Evolutionary conservation across 2,329 filamentous ascomycete species (phyloP).

Genomic region (Talaromyces atroroseus): DNA sequence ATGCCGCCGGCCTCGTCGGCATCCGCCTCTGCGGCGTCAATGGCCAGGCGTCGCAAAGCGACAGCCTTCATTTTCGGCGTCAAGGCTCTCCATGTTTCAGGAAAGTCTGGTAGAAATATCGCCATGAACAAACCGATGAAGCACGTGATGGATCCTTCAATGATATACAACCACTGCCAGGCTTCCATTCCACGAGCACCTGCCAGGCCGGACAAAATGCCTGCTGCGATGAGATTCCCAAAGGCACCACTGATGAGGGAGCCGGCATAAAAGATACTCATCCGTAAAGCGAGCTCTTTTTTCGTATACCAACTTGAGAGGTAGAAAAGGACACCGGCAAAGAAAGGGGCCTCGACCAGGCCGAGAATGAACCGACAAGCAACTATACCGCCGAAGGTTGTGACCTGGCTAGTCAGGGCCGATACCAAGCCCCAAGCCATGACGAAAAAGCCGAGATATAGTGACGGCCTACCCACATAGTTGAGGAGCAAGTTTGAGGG

Average conservation of each 20-base stretch:
- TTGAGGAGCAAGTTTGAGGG: constrained; percentile 44
- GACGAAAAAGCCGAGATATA: constrained; percentile 43
- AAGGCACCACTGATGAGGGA: constrained; percentile 48
- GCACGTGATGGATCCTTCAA: constrained; percentile 34
- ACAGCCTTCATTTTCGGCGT: constrained; percentile 39
- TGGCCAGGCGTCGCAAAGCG: constrained; percentile 42
- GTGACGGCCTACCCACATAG: constrained; percentile 38
- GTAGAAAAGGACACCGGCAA: constrained; percentile 45
- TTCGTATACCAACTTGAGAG: constrained; percentile 51
- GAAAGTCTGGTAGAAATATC: constrained; percentile 36
- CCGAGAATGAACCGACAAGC: constrained; percentile 44
- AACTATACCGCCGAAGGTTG: constrained; percentile 37
- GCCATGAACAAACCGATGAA: constrained; percentile 29
- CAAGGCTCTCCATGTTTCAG: constrained; percentile 37
- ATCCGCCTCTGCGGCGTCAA: constrained; percentile 45
- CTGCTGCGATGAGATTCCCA: constrained; percentile 51
- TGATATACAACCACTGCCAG: constrained; percentile 39
- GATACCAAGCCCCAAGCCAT: constrained; percentile 44
- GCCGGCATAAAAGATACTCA: constrained; percentile 50
- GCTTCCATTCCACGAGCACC: constrained; percentile 30
- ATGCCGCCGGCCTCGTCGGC: constrained; percentile 45
- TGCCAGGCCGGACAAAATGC: constrained; percentile 40
- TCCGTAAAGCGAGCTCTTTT: constrained; percentile 47
- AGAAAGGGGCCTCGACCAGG: constrained; percentile 44
- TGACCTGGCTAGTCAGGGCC: constrained; percentile 39